Percentiles rank a stretch among this genome's conserved stretches.
Conservation (phyloP, 805 yeast species). For the Nakazawaea pomicola region DNA sequence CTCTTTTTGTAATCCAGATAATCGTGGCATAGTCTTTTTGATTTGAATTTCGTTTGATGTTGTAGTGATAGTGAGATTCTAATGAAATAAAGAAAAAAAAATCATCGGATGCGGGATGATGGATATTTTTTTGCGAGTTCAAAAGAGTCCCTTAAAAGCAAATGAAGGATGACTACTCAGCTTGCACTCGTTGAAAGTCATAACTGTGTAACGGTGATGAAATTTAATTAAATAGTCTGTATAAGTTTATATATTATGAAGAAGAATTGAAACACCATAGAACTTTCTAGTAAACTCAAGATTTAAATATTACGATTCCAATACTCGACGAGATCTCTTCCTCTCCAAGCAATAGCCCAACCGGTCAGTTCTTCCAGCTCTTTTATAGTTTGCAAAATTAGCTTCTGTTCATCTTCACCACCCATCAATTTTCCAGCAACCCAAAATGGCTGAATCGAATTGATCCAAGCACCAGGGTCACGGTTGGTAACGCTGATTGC, state of each 20-base stretch:
- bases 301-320: conserved; percentile 18
- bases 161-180: too few relatives aligned
- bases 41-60: too few relatives aligned
- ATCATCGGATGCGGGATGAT: not conserved
- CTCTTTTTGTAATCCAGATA: conserved; percentile 47
- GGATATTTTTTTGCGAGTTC: too few relatives aligned
- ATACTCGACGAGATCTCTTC: conserved; percentile 21
- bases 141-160: too few relatives aligned
- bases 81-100: not conserved
- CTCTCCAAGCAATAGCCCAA: conserved; percentile 23
- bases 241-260: too few relatives aligned
- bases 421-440: conserved; percentile 22
- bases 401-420: conserved; percentile 19
- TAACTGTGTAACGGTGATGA: too few relatives aligned
- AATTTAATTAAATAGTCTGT: too few relatives aligned
- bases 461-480: conserved; percentile 22
- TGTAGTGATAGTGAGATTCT: not conserved
- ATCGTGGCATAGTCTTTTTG: conserved; percentile 13
- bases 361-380: conserved; percentile 23
- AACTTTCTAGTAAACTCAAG: not conserved
- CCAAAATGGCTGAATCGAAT: conserved; percentile 23
- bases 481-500: conserved; percentile 28
- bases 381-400: conserved; percentile 19
- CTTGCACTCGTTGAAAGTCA: too few relatives aligned
- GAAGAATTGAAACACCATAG: not conserved